A percentile compares a stretch with the other conserved stretches of the same genome.
phyloP scores from a whole-genome alignment of 1,139 yeast species.

The Suhomyces wounanorum region DNA sequence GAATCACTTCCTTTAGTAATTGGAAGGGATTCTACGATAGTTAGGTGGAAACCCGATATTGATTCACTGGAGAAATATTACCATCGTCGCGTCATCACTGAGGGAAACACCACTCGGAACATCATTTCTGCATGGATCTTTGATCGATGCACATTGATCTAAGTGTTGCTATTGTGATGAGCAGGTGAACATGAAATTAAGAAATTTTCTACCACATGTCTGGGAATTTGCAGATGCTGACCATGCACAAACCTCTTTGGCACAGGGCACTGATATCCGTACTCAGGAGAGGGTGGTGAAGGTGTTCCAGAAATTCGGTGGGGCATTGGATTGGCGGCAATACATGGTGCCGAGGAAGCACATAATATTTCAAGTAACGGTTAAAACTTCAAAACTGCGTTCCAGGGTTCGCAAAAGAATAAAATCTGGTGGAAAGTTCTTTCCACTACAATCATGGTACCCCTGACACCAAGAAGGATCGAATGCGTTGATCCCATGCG shows the following conservation, averaged over 20 bases:
- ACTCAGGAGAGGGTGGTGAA: background rate
- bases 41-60: too few relatives aligned
- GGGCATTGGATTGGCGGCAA: background rate
- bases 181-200: background rate
- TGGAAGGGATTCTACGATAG: too few relatives aligned
- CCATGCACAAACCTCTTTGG: background rate
- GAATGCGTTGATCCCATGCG: background rate
- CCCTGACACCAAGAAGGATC: background rate
- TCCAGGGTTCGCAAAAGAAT: background rate
- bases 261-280: background rate
- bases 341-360: background rate
- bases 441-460: background rate
- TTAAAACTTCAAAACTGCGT: background rate
- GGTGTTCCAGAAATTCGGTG: background rate
- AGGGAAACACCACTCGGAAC: background rate
- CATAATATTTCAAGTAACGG: background rate
- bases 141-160: background rate
- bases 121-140: background rate
- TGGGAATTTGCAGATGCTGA: background rate
- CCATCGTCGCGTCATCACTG: background rate
- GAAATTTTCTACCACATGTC: background rate
- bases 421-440: background rate
- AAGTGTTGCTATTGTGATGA: background rate
- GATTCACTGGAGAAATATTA: too few relatives aligned
- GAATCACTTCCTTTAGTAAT: too few relatives aligned